phyloP scores from a whole-genome alignment of 1,284 basidiomycete species.

The Amylostereum areolatum region DNA sequence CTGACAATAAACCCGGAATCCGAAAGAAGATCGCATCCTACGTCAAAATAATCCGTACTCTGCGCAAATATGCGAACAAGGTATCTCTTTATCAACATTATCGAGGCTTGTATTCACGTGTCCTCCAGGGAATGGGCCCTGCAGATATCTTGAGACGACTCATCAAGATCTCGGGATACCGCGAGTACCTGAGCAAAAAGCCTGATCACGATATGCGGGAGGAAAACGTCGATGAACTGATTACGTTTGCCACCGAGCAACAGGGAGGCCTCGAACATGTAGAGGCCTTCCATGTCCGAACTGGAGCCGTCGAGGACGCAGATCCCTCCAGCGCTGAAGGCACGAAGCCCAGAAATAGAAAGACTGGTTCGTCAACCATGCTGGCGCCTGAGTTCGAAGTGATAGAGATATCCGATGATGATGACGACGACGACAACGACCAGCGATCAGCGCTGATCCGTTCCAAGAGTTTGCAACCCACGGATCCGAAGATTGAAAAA shows the following conservation, averaged over 20 bases:
- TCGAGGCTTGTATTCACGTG: neutral
- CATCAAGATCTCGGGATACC: neutral
- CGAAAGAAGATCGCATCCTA: slow-evolving; percentile 61
- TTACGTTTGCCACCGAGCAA: neutral
- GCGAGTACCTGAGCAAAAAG: neutral
- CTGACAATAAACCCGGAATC: slow-evolving; percentile 62
- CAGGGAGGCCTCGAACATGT: neutral
- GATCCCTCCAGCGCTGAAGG: neutral
- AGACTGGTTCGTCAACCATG: neutral
- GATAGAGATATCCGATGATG: neutral
- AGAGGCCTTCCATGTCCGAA: neutral
- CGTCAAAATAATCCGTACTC: slow-evolving; percentile 46
- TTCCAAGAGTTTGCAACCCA: too few species aligned
- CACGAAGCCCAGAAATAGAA: neutral
- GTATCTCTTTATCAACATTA: slow-evolving; percentile 28
- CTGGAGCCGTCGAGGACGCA: neutral
- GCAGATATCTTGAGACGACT: neutral
- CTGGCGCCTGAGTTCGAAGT: neutral
- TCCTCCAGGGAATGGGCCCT: neutral
- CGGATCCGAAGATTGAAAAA: neutral
- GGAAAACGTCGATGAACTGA: neutral
- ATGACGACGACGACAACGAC: too few species aligned
- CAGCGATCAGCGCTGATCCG: too few species aligned
- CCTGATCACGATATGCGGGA: neutral
- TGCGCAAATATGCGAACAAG: slow-evolving; percentile 52